Percentiles rank a stretch among this genome's conserved stretches.
These are phyloP conservation scores for Luffa aegyptiaca DNA, from an alignment of 306 rosid species.

Conservation along the genomic window DNA sequence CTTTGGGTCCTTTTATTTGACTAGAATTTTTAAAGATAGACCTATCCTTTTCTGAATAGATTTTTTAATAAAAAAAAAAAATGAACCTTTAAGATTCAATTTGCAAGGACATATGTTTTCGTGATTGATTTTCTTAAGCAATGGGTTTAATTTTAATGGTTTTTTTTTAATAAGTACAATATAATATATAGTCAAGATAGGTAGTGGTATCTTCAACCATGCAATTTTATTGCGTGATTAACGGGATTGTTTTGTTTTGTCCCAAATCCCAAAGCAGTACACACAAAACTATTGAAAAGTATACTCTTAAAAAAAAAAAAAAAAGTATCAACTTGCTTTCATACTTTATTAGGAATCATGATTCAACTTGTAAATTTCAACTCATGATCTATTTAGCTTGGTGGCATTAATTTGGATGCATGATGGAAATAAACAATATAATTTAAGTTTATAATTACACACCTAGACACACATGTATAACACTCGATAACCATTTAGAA, in stretches of 20 bases:
- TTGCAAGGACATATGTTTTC: neutral
- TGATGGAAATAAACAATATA: neutral
- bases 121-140: neutral
- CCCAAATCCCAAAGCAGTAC: neutral
- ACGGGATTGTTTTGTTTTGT: slow-evolving; percentile 10
- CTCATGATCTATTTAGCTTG: neutral
- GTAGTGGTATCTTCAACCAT: neutral
- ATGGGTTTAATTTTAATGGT: neutral
- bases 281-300: neutral
- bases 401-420: neutral
- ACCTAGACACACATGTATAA: too few relatives aligned
- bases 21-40: neutral
- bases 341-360: neutral
- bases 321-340: neutral
- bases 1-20: neutral
- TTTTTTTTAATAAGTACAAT: neutral
- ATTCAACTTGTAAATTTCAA: neutral
- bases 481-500: too few relatives aligned
- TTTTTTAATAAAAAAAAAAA: neutral
- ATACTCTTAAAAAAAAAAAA: neutral
- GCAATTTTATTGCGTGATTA: slow-evolving; percentile 13
- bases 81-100: neutral
- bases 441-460: neutral
- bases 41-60: neutral
- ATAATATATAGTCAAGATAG: neutral